Evolutionary conservation across 371 early-diverging fungal genomes (phyloP).

Genomic region (Lichtheimia corymbifera): DNA sequence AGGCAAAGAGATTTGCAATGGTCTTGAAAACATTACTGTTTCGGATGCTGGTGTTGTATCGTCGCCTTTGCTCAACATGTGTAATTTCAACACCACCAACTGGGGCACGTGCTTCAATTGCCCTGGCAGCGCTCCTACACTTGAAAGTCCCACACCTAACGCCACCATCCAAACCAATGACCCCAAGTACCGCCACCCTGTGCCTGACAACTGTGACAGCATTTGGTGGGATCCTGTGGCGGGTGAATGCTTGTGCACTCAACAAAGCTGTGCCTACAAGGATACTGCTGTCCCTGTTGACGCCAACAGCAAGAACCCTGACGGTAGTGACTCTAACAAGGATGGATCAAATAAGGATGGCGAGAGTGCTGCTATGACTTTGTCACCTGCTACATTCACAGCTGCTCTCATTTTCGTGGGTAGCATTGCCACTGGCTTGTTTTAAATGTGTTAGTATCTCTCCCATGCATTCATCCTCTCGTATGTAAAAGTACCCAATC

Average conservation of each 20-base stretch:
- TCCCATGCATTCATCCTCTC: neutral
- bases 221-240: slow-evolving; percentile 77
- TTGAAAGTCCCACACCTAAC: slow-evolving; percentile 56
- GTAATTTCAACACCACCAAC: slow-evolving; percentile 57
- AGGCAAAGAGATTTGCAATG: slow-evolving; percentile 76
- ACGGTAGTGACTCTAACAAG: neutral
- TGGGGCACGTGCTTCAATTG: slow-evolving; percentile 72
- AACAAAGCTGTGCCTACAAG: slow-evolving; percentile 49
- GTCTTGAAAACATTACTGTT: slow-evolving; percentile 55
- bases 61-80: slow-evolving; percentile 43
- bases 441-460: neutral
- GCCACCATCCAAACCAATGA: slow-evolving; percentile 37
- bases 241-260: slow-evolving; percentile 57
- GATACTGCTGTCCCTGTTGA: slow-evolving; percentile 52
- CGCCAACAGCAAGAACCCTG: slow-evolving; percentile 12
- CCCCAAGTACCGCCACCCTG: slow-evolving; percentile 49
- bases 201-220: slow-evolving; percentile 69
- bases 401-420: neutral
- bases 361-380: slow-evolving; percentile 2
- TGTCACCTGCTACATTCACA: slow-evolving; percentile 2
- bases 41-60: slow-evolving; percentile 47
- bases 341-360: neutral
- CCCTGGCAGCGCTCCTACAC: slow-evolving; percentile 52
- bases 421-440: slow-evolving; percentile 1
- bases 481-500: slow-evolving; percentile 1